Evolutionary conservation across 2,329 filamentous ascomycete genomes (phyloP).

Genomic region (Talaromyces funiculosus): DNA sequence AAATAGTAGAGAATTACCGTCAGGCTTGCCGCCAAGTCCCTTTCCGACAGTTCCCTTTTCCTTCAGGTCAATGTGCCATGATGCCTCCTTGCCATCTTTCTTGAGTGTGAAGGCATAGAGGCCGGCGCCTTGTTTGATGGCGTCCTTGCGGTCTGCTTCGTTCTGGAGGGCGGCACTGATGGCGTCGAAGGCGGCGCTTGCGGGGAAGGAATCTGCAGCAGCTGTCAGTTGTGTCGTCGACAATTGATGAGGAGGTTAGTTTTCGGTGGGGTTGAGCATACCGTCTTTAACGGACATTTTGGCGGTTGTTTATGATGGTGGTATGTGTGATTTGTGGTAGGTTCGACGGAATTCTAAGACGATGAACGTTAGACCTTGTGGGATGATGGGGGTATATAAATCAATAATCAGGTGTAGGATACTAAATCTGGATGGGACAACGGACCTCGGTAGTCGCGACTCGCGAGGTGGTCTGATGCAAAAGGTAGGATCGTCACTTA

Average conservation of each 20-base stretch:
- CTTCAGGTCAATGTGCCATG: slow-evolving; percentile 96
- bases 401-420: neutral
- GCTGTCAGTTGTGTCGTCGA: neutral
- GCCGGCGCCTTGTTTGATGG: slow-evolving; percentile 80
- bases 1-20: slow-evolving; percentile 54
- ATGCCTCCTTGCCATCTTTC: slow-evolving; percentile 77
- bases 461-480: neutral
- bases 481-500: slow-evolving; percentile 1
- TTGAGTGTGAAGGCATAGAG: slow-evolving; percentile 90
- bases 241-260: neutral
- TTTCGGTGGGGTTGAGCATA: slow-evolving; percentile 37
- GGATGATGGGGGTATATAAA: neutral
- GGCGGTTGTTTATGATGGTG: slow-evolving; percentile 14
- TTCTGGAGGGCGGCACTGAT: slow-evolving; percentile 69
- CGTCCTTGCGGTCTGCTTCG: slow-evolving; percentile 72
- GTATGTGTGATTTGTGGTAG: neutral
- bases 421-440: neutral
- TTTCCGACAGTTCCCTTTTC: slow-evolving; percentile 75
- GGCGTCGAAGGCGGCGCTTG: slow-evolving; percentile 83
- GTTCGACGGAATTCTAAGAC: neutral
- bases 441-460: neutral
- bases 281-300: slow-evolving; percentile 70
- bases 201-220: slow-evolving; percentile 72
- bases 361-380: neutral
- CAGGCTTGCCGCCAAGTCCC: slow-evolving; percentile 73